Evolutionary conservation across 176 grass and related monocot genomes (phyloP).

Genomic region (Avena insularis): DNA sequence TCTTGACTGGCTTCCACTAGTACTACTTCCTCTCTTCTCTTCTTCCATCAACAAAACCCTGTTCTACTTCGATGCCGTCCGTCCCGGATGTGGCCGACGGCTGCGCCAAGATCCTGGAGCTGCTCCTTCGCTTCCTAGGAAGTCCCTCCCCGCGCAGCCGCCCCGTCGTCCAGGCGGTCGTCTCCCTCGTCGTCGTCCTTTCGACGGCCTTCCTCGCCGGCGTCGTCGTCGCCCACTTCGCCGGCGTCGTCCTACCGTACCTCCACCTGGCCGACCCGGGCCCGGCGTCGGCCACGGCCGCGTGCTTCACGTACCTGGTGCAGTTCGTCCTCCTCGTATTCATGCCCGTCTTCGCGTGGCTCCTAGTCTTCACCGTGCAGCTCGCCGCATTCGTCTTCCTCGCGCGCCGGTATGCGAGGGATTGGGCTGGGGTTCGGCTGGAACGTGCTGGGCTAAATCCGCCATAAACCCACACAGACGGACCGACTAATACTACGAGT

Average conservation of each 20-base stretch:
- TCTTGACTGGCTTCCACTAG: too few species aligned
- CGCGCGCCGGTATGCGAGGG: neutral
- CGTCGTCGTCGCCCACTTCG: too few species aligned
- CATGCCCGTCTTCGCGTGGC: neutral
- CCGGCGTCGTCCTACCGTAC: too few species aligned
- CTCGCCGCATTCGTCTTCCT: neutral
- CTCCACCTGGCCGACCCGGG: too few species aligned
- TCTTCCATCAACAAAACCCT: too few species aligned
- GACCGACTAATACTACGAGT: too few species aligned
- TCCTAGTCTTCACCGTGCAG: neutral
- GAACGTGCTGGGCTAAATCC: neutral
- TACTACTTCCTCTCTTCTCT: too few species aligned
- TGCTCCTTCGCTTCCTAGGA: neutral
- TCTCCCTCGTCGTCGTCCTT: neutral
- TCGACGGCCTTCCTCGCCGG: neutral
- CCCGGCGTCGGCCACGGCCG: neutral
- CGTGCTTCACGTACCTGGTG: neutral
- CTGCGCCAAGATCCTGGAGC: neutral
- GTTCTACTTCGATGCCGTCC: neutral
- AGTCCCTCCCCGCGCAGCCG: neutral
- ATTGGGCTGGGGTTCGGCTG: neutral
- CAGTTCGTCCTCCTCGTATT: neutral
- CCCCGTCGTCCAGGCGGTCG: neutral
- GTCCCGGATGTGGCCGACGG: neutral
- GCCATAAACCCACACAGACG: too few species aligned